These are phyloP conservation scores for Calonectria pteridis DNA, from an alignment of 2,329 filamentous ascomycete genomes.

Conservation along the genomic window DNA sequence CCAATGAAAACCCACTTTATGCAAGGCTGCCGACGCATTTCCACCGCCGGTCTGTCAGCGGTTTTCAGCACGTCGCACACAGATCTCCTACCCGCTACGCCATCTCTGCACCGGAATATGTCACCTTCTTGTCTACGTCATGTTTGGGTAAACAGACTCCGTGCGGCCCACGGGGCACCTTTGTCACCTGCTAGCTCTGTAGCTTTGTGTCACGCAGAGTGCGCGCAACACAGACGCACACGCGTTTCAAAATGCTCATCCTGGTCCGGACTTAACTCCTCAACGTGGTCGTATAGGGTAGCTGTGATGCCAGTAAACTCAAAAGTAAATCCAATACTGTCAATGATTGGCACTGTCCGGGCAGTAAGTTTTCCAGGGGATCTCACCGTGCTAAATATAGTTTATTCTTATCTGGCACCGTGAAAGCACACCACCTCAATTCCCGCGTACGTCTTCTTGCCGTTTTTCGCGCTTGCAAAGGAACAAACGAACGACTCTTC, in stretches of 20 bases:
- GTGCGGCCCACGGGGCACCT: background rate
- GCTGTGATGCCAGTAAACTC: background rate
- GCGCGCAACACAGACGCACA: constrained; percentile 1
- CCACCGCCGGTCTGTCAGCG: background rate
- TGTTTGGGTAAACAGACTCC: background rate
- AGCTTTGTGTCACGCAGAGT: background rate
- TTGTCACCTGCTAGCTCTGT: background rate
- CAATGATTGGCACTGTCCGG: background rate
- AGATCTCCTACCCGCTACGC: background rate
- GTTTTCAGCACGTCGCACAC: background rate
- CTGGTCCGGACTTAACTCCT: background rate
- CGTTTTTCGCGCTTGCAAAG: background rate
- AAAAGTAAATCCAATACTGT: background rate
- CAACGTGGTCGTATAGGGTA: background rate
- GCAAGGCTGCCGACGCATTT: background rate
- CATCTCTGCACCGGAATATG: background rate
- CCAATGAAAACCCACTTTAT: background rate
- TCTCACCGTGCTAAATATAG: background rate
- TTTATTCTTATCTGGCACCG: background rate
- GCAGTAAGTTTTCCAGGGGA: background rate
- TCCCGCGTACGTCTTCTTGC: background rate
- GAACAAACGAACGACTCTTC: background rate
- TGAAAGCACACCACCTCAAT: background rate
- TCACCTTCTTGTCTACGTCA: background rate
- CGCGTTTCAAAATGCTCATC: background rate